Conservation (phyloP, 768 basidiomycete species). For the Leccinum rimulosum region DNA sequence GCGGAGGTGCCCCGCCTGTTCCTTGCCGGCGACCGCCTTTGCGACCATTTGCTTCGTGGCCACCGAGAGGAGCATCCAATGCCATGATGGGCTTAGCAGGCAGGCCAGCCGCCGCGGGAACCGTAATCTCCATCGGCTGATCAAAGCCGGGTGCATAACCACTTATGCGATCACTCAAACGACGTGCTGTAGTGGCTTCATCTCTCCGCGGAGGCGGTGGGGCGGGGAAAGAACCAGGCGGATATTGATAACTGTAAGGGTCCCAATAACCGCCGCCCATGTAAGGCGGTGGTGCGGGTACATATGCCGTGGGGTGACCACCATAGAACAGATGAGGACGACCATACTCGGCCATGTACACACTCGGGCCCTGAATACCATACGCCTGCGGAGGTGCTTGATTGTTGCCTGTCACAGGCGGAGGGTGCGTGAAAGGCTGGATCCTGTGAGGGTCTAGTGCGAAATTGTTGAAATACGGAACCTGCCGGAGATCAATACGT, state of each 20-base stretch:
- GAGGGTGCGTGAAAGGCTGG: slow-evolving; percentile 80
- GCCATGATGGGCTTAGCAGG: slow-evolving; percentile 74
- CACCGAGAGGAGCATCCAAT: slow-evolving; percentile 50
- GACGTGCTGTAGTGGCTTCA: slow-evolving; percentile 55
- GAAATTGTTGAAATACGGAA: slow-evolving; percentile 93
- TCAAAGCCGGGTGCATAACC: slow-evolving; percentile 61
- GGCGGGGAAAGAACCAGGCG: slow-evolving; percentile 36
- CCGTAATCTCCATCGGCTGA: slow-evolving; percentile 38
- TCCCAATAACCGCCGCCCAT: slow-evolving; percentile 44
- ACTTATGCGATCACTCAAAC: slow-evolving; percentile 78
- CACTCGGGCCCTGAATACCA: slow-evolving; percentile 63
- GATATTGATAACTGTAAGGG: slow-evolving; percentile 43
- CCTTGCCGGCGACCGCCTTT: slow-evolving; percentile 40
- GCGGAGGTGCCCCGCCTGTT: slow-evolving; percentile 51
- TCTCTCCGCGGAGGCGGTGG: slow-evolving; percentile 50
- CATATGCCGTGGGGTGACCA: slow-evolving; percentile 34
- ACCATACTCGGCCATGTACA: slow-evolving; percentile 48
- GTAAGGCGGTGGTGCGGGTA: slow-evolving; percentile 38
- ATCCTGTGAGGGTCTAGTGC: slow-evolving; percentile 94
- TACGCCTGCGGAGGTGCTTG: slow-evolving; percentile 85
- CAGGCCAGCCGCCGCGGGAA: slow-evolving; percentile 68
- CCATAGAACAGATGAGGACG: slow-evolving; percentile 41
- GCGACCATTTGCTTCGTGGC: slow-evolving; percentile 30
- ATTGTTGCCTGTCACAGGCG: slow-evolving; percentile 59
- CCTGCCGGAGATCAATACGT: slow-evolving; percentile 41